phyloP scores from a whole-genome alignment of 371 early-diverging fungal species.

The Zopfochytrium polystomum region DNA sequence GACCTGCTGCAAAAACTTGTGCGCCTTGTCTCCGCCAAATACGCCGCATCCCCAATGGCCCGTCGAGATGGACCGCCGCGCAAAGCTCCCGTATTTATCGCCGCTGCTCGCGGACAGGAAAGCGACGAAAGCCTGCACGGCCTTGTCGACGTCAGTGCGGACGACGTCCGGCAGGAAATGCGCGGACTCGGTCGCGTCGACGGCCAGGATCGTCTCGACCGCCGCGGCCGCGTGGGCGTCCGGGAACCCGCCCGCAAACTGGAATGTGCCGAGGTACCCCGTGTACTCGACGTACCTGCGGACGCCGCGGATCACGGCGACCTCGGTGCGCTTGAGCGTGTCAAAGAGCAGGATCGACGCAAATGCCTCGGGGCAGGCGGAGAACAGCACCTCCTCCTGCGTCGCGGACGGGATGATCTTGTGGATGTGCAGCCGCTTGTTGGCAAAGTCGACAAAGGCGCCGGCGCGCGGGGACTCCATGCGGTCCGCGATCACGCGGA shows the following conservation, averaged over 20 bases:
- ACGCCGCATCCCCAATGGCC: slow-evolving; percentile 32
- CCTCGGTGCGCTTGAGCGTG: slow-evolving; percentile 14
- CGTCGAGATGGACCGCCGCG: slow-evolving; percentile 9
- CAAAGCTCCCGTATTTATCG: too few species aligned
- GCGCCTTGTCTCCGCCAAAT: slow-evolving; percentile 25
- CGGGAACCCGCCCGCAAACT: slow-evolving; percentile 1
- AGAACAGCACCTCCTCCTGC: slow-evolving; percentile 29
- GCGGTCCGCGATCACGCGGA: too few species aligned
- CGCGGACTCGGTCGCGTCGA: slow-evolving; percentile 13
- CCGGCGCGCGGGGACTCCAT: slow-evolving; percentile 18
- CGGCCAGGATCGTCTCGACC: slow-evolving; percentile 6
- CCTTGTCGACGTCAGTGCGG: slow-evolving; percentile 20
- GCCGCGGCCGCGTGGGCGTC: background rate
- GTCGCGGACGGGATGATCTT: slow-evolving; percentile 19
- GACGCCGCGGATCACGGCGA: slow-evolving; percentile 15
- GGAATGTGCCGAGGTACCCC: slow-evolving; percentile 23
- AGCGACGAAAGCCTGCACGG: slow-evolving; percentile 10
- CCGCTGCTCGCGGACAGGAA: background rate
- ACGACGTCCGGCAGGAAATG: slow-evolving; percentile 11
- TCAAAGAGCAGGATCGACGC: slow-evolving; percentile 10
- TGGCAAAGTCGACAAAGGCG: slow-evolving; percentile 28
- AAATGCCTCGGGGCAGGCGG: slow-evolving; percentile 20
- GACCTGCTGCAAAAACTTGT: slow-evolving; percentile 32
- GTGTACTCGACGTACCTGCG: slow-evolving; percentile 7
- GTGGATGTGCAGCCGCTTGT: slow-evolving; percentile 28